These are phyloP conservation scores for Aspergillus heteromorphus DNA, from an alignment of 495 filamentous ascomycete species.

Conservation along the genomic window DNA sequence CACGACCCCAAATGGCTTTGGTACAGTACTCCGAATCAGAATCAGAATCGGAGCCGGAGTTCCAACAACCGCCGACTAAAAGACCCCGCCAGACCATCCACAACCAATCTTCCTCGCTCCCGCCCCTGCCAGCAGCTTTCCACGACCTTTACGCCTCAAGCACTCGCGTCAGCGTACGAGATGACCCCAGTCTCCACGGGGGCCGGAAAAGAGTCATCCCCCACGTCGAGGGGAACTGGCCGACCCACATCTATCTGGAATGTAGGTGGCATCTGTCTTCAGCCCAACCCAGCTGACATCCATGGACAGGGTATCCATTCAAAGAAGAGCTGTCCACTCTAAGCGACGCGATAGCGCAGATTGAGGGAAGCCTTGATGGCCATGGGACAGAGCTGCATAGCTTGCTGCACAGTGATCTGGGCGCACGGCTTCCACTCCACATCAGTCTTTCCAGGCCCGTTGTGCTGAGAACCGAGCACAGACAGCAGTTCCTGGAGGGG, in stretches of 20 bases:
- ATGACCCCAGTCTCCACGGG: conserved; percentile 80
- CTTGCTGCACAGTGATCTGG: conserved; percentile 70
- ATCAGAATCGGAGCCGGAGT: conserved; percentile 36
- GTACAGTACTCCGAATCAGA: conserved; percentile 75
- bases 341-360: conserved; percentile 41
- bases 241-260: conserved; percentile 87
- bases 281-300: neutral
- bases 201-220: conserved; percentile 76
- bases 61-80: conserved; percentile 21
- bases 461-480: conserved; percentile 58
- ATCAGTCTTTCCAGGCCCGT: conserved; percentile 81
- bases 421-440: conserved; percentile 75
- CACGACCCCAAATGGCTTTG: conserved; percentile 45
- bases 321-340: conserved; percentile 51
- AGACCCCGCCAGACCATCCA: conserved; percentile 16
- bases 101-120: conserved; percentile 43
- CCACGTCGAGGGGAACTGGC: conserved; percentile 87
- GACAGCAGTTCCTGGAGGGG: conserved; percentile 53
- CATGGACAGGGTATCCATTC: conserved; percentile 63
- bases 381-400: conserved; percentile 37
- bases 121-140: conserved; percentile 78
- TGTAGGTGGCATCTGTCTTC: conserved; percentile 52
- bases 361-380: conserved; percentile 21
- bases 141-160: conserved; percentile 83
- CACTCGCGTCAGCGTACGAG: conserved; percentile 64